Percentiles rank a stretch among this genome's conserved stretches.
Evolutionary conservation across 345 rosid species (phyloP).

Genomic region (Dovyalis caffra): DNA sequence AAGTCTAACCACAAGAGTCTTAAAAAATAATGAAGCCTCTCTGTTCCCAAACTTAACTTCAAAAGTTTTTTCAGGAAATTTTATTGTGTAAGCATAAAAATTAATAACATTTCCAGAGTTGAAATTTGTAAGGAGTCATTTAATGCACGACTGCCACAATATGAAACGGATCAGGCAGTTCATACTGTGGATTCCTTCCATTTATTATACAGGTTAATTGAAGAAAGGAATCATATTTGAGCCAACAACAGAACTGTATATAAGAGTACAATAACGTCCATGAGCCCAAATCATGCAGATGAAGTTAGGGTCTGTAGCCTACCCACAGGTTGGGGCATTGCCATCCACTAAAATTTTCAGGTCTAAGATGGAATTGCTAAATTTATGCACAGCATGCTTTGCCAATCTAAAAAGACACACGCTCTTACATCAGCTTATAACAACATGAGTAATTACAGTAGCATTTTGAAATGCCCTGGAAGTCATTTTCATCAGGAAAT

Average conservation of each 20-base stretch:
- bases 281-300: not conserved
- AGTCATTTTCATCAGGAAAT: not conserved
- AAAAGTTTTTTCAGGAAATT: not conserved
- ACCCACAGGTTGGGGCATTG: not conserved
- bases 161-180: not conserved
- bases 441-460: not conserved
- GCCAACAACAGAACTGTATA: not conserved
- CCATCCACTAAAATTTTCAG: not conserved
- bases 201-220: not conserved
- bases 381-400: not conserved
- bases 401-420: not conserved
- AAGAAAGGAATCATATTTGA: not conserved
- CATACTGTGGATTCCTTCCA: not conserved
- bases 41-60: not conserved
- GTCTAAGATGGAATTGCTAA: not conserved
- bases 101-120: not conserved
- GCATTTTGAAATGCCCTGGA: not conserved
- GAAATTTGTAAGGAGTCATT: not conserved
- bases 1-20: not conserved
- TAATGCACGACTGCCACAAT: not conserved
- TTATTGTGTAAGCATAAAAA: not conserved
- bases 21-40: no score
- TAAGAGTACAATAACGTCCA: not conserved
- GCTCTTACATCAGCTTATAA: not conserved
- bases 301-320: not conserved